Evolutionary conservation across 2,329 filamentous ascomycete genomes (phyloP).

Genomic region (Pseudogymnoascus sp.): DNA sequence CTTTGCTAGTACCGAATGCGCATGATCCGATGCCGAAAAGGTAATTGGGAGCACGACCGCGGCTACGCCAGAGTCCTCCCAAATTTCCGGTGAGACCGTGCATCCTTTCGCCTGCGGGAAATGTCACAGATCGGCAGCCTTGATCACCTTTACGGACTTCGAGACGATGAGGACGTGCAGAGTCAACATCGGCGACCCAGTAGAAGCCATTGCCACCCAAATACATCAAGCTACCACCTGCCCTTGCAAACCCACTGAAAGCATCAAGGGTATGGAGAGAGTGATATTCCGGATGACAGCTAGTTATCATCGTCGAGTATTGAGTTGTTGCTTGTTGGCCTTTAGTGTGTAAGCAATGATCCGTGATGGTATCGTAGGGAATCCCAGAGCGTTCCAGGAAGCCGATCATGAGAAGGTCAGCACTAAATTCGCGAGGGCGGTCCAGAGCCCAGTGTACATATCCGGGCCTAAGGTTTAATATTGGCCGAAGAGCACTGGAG

Average conservation of each 20-base stretch:
- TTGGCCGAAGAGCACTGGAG: constrained; percentile 29
- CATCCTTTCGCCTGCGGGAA: constrained; percentile 27
- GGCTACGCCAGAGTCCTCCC: constrained; percentile 30
- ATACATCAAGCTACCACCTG: constrained; percentile 33
- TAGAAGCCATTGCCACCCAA: constrained; percentile 35
- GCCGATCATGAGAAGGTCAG: constrained; percentile 31
- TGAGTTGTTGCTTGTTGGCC: constrained; percentile 18
- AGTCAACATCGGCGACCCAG: constrained; percentile 24
- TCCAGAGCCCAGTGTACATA: constrained; percentile 32
- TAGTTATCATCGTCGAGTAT: constrained; percentile 26
- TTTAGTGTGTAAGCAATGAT: constrained; percentile 30
- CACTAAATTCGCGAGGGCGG: constrained; percentile 31
- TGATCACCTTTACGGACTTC: constrained; percentile 31
- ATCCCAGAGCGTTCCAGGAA: constrained; percentile 29
- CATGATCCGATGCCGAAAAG: constrained; percentile 29
- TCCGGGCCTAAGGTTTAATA: constrained; percentile 33
- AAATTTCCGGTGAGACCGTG: constrained; percentile 27
- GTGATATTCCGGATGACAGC: constrained; percentile 32
- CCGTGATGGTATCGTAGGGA: constrained; percentile 32
- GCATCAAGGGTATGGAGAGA: constrained; percentile 25
- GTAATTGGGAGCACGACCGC: constrained; percentile 26
- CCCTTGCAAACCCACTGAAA: constrained; percentile 25
- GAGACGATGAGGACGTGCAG: constrained; percentile 26
- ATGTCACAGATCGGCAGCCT: constrained; percentile 26
- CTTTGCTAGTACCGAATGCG: constrained; percentile 28